Percentiles rank a stretch among this genome's conserved stretches.
Conservation (phyloP, 805 yeast species). For the Suhomyces prunicola region DNA sequence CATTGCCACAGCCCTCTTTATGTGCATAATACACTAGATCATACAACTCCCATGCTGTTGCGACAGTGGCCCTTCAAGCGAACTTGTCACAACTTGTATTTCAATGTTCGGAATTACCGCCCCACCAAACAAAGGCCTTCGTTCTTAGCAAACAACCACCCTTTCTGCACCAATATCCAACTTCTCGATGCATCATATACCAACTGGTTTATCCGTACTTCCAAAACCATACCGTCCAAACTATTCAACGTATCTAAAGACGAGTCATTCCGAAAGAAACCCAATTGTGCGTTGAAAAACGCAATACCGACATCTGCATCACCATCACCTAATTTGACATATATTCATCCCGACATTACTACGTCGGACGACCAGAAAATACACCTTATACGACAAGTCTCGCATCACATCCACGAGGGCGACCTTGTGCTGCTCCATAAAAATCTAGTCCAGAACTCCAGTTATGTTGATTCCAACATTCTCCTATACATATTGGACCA, state of each 20-base stretch:
- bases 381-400: neutral
- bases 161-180: slow-evolving; percentile 19
- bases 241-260: neutral
- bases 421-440: neutral
- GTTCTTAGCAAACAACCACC: slow-evolving; percentile 14
- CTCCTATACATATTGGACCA: slow-evolving; percentile 1
- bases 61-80: slow-evolving; percentile 17
- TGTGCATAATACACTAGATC: neutral
- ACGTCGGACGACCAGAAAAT: neutral
- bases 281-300: neutral
- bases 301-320: neutral
- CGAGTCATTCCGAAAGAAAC: neutral
- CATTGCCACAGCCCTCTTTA: neutral
- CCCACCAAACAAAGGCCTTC: slow-evolving; percentile 7
- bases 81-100: slow-evolving; percentile 11
- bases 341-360: neutral
- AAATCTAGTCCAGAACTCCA: neutral
- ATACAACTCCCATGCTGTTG: slow-evolving; percentile 5
- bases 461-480: slow-evolving; percentile 3
- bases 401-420: neutral
- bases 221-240: neutral
- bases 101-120: slow-evolving; percentile 7
- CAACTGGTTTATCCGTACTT: slow-evolving; percentile 12
- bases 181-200: slow-evolving; percentile 15
- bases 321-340: neutral